phyloP scores from a whole-genome alignment of 1,284 basidiomycete genomes.

The Lignosus rhinocerotis region DNA sequence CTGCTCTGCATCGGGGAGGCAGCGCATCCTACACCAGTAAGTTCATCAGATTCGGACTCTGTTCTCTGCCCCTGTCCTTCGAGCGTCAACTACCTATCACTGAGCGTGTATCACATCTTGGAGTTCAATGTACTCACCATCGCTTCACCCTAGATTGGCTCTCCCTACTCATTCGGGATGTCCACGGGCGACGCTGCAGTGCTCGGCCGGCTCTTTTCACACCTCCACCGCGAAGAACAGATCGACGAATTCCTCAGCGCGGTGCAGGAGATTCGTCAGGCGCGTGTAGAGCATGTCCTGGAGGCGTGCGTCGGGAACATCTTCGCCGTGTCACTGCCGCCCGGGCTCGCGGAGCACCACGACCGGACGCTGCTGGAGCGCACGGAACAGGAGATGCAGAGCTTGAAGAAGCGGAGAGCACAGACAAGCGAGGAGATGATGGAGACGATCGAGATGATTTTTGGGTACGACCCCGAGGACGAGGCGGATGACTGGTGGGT shows the following conservation, averaged over 20 bases:
- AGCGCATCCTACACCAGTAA: constrained; percentile 54
- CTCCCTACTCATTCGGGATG: constrained; percentile 51
- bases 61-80: neutral
- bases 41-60: constrained; percentile 17
- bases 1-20: constrained; percentile 37
- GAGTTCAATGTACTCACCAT: neutral
- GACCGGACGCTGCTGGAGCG: constrained; percentile 10
- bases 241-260: constrained; percentile 52
- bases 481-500: constrained; percentile 41
- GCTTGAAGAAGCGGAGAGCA: constrained; percentile 5
- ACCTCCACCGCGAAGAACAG: constrained; percentile 49
- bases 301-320: constrained; percentile 24
- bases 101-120: neutral
- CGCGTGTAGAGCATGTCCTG: constrained; percentile 22
- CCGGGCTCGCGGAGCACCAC: constrained; percentile 17
- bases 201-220: constrained; percentile 57
- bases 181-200: constrained; percentile 58
- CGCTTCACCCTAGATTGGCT: constrained; percentile 43
- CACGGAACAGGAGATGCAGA: constrained; percentile 15
- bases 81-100: neutral
- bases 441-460: constrained; percentile 22
- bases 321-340: constrained; percentile 24
- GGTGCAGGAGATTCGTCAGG: constrained; percentile 46
- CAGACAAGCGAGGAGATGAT: constrained; percentile 22
- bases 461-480: constrained; percentile 39